Evolutionary conservation across 371 early-diverging fungal genomes (phyloP).

Genomic region (Rhizomucor pusillus): DNA sequence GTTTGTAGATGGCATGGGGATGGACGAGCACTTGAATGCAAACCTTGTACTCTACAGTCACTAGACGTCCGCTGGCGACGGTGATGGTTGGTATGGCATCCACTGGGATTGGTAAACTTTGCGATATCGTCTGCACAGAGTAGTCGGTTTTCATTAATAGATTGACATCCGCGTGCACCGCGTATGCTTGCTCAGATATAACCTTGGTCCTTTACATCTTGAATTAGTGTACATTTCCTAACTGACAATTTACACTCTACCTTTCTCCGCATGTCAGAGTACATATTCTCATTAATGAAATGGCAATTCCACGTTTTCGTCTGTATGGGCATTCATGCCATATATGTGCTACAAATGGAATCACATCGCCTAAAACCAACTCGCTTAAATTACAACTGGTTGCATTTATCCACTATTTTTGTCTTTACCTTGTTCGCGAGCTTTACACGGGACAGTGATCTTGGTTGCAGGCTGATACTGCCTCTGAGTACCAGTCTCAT

Average conservation of each 20-base stretch:
- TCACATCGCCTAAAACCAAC: conserved; percentile 1
- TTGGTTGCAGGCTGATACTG: too few relatives aligned
- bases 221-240: neutral
- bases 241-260: neutral
- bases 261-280: conserved; percentile 4
- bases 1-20: conserved; percentile 6
- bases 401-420: too few relatives aligned
- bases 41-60: conserved; percentile 5
- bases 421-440: conserved; percentile 1
- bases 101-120: conserved; percentile 1
- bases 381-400: neutral
- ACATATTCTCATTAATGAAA: conserved; percentile 6
- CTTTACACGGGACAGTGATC: too few relatives aligned
- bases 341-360: conserved; percentile 8
- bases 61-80: neutral
- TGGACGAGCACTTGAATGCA: conserved; percentile 1
- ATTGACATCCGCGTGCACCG: conserved; percentile 1
- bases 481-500: too few relatives aligned
- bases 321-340: conserved; percentile 9
- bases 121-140: conserved; percentile 3
- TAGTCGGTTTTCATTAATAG: neutral
- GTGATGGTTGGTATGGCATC: neutral
- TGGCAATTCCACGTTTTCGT: conserved; percentile 2
- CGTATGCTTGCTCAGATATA: neutral
- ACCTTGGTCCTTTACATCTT: conserved; percentile 1